Evolutionary conservation across 129 eudicot species (phyloP), one percentile per base, ranked within the genome.

Genomic region (Ambrosia artemisiifolia): DNA sequence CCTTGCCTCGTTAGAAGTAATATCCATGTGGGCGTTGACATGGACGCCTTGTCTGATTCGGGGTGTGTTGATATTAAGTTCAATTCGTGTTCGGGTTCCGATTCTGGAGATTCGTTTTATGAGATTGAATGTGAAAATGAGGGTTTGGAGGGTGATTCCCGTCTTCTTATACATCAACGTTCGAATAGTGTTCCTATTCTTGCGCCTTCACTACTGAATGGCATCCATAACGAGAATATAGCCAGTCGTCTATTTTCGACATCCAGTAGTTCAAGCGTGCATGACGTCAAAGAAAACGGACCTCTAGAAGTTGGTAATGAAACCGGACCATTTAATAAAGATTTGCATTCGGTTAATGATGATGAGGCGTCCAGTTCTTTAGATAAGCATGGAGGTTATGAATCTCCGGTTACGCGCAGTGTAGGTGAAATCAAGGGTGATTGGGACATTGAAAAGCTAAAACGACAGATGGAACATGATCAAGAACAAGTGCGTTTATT

Each of bases 401-500:
- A 74, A 70, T 81, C 86, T 35, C 63, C 67, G 4, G 85, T 64
- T 8, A 82, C 69, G 16, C 59, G 65, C 34, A 62, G 68, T 18
- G 74, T 80, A 28, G 47, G 81, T 63, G 91, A 92, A n/a, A 68
- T 63, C 28, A 88, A 83, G 67, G 95, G 90, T 63, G 98, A 92
- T 63, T 75, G 54, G 43, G 28, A 73, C 38, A 62, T 82, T 20
- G 95, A 93, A 8, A 77, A 55, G 78, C 78, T 90, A 73, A 93
- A 77, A 64, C 80, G 84, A 19, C 91, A 90, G 80, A 72, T 87
- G 63, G 90, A 85, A 12, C 43, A 84, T 59, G 85, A 82, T 46
- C 69, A 54, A 35, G 67, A 65, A 65, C 73, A 72, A 42, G 43
- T 90, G 57, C 81, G 51, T 62, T 63, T 80, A 42, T 70, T 90